Conservation (phyloP, 768 basidiomycete genomes). For the Gautieria morchelliformis region DNA sequence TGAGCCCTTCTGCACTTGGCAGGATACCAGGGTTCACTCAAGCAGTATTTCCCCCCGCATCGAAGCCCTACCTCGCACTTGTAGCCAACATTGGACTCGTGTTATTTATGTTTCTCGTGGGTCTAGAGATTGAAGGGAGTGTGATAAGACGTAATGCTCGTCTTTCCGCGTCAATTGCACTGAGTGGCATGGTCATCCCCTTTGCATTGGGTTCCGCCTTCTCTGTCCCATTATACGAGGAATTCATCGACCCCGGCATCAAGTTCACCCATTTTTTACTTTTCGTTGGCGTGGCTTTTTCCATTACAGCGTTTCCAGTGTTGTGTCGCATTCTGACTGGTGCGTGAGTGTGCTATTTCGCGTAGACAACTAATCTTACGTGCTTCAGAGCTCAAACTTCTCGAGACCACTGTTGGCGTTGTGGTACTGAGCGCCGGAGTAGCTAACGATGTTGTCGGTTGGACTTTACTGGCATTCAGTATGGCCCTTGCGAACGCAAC, state of each 20-base stretch:
- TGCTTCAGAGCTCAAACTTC: slow-evolving; percentile 64
- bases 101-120: slow-evolving; percentile 87
- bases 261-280: slow-evolving; percentile 89
- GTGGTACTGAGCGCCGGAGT: slow-evolving; percentile 91
- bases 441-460: slow-evolving; percentile 69
- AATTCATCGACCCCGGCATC: slow-evolving; percentile 57
- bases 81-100: slow-evolving; percentile 84
- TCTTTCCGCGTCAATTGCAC: slow-evolving; percentile 56
- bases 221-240: slow-evolving; percentile 59
- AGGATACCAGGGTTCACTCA: slow-evolving; percentile 83
- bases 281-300: slow-evolving; percentile 86
- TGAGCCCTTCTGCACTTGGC: slow-evolving; percentile 57
- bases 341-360: not conserved
- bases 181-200: slow-evolving; percentile 79
- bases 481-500: slow-evolving; percentile 89
- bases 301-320: slow-evolving; percentile 81
- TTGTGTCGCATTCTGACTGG: slow-evolving; percentile 73
- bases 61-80: slow-evolving; percentile 70
- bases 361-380: not conserved
- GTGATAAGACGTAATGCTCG: slow-evolving; percentile 73
- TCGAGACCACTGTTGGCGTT: slow-evolving; percentile 88
- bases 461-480: slow-evolving; percentile 82
- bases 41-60: slow-evolving; percentile 69
- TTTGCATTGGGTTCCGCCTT: slow-evolving; percentile 77
- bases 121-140: slow-evolving; percentile 77